Evolutionary conservation across 2,329 filamentous ascomycete genomes (phyloP).

Genomic region (Penicillium sp.): DNA sequence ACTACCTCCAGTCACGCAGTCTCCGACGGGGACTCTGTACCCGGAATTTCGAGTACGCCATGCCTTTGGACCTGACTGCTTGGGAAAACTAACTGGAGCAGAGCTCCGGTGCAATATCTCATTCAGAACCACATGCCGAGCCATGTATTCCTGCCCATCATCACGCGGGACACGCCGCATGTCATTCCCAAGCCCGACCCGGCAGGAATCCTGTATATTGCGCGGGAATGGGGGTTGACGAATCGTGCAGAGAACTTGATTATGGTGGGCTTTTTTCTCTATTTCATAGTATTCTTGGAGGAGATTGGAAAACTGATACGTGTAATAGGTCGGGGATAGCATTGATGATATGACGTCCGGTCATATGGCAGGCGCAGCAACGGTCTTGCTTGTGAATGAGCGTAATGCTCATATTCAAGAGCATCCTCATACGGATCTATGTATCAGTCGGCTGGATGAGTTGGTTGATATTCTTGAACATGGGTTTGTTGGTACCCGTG

Average conservation of each 20-base stretch:
- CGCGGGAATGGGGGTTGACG: constrained; percentile 64
- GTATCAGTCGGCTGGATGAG: constrained; percentile 68
- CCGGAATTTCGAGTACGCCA: constrained; percentile 73
- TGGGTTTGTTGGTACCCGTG: constrained; percentile 59
- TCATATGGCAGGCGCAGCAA: constrained; percentile 74
- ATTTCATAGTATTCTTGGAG: neutral
- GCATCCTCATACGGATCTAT: constrained; percentile 73
- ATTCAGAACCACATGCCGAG: constrained; percentile 67
- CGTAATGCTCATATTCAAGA: constrained; percentile 65
- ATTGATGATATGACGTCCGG: constrained; percentile 93
- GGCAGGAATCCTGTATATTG: constrained; percentile 82
- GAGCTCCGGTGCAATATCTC: constrained; percentile 42
- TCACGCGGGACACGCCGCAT: constrained; percentile 72
- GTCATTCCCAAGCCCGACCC: constrained; percentile 74
- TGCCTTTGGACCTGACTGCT: neutral
- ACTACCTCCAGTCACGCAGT: constrained; percentile 64
- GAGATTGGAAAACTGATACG: neutral
- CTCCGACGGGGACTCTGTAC: constrained; percentile 85
- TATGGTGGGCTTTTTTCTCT: constrained; percentile 28
- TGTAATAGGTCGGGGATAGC: constrained; percentile 60
- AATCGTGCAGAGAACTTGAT: constrained; percentile 42
- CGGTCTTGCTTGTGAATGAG: constrained; percentile 82
- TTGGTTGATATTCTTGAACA: constrained; percentile 68
- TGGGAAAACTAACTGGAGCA: constrained; percentile 10
- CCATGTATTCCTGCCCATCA: constrained; percentile 68